Evolutionary conservation across 2,329 filamentous ascomycete species (phyloP), one percentile per base, ranked within the genome.

Genomic region (Fusarium camptoceras): DNA sequence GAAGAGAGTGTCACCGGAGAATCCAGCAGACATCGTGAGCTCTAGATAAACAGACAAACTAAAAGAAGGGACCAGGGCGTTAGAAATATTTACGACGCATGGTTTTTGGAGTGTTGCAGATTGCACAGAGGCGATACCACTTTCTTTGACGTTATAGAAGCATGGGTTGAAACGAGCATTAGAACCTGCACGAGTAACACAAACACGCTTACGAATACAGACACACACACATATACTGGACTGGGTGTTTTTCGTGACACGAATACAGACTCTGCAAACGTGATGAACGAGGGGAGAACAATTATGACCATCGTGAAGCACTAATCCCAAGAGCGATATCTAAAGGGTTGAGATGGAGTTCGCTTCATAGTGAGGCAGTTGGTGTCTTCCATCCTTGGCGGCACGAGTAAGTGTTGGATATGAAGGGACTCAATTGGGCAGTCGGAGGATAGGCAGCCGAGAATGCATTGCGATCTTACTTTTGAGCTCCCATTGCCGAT

Each of bases 1-100:
- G 91, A 93, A 77, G 87, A 89, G 56, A 83, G 81, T 54, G 73
- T 79, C 5, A 73, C 66, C 66, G 68, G 70, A 34, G 59, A 77
- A 62, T 68, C 75, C 49, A 73, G 65, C 28, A 58, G 72, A 20
- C 53, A 34, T 3, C 53, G 63, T 37, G 56, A 66, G 25, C 22
- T 50, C 9, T 73, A 59, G n/a, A 27, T 14, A 5, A 14, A 18
- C 25, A 46, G n/a, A 15, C 3, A 20, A 12, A 44, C 27, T 39
- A 64, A 57, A 55, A 46, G 27, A 42, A 39, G 51, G 50, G 9
- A 39, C 24, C 15, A 11, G 47, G 16, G n/a, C 27, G 15, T 51
- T 30, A 39, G 43, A 39, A n/a, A 24, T 8, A 30, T 18, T 42
- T 7, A 31, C 43, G 28, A 49, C 55, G 53, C 53, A 44, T 51